A percentile compares a stretch with the other conserved stretches of the same genome.
Evolutionary conservation across 805 yeast species (phyloP).

Genomic region (Pichia pseudocactophila): DNA sequence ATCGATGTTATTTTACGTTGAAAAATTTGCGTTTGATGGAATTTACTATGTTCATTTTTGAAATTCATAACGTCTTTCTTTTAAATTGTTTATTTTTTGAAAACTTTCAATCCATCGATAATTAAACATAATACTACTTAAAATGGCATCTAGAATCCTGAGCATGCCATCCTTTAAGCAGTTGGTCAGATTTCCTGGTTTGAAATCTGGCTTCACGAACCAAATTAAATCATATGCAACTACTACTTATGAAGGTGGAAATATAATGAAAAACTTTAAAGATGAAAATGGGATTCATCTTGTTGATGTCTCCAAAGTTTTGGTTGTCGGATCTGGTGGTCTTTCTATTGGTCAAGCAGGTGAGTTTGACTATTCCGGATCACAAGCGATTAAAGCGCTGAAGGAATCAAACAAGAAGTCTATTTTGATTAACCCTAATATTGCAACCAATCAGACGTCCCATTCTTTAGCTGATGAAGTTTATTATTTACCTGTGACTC

Average conservation of each 20-base stretch:
- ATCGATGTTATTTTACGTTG: neutral
- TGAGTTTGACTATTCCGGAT: slow-evolving; percentile 94
- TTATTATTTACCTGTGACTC: slow-evolving; percentile 91
- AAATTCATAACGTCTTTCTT: no score
- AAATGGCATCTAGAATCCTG: slow-evolving; percentile 3
- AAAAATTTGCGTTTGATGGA: neutral
- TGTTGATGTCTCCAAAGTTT: slow-evolving; percentile 79
- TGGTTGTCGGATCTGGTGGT: slow-evolving; percentile 96
- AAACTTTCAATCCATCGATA: neutral
- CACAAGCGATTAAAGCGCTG: slow-evolving; percentile 94
- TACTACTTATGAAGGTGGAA: slow-evolving; percentile 51
- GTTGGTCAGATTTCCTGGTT: slow-evolving; percentile 7
- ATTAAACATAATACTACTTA: neutral
- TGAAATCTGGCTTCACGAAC: slow-evolving; percentile 3
- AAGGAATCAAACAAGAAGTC: slow-evolving; percentile 82
- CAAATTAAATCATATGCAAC: slow-evolving; percentile 11
- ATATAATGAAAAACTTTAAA: slow-evolving; percentile 44
- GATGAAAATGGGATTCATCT: slow-evolving; percentile 56
- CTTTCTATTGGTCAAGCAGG: slow-evolving; percentile 97
- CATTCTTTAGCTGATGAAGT: slow-evolving; percentile 93
- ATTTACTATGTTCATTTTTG: no score
- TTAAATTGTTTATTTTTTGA: no score
- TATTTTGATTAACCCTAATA: slow-evolving; percentile 87
- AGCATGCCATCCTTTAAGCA: slow-evolving; percentile 2
- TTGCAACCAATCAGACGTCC: slow-evolving; percentile 94